Evolutionary conservation across 352 stramenopile species (phyloP).

Genomic region (Aphanomyces astaci): DNA sequence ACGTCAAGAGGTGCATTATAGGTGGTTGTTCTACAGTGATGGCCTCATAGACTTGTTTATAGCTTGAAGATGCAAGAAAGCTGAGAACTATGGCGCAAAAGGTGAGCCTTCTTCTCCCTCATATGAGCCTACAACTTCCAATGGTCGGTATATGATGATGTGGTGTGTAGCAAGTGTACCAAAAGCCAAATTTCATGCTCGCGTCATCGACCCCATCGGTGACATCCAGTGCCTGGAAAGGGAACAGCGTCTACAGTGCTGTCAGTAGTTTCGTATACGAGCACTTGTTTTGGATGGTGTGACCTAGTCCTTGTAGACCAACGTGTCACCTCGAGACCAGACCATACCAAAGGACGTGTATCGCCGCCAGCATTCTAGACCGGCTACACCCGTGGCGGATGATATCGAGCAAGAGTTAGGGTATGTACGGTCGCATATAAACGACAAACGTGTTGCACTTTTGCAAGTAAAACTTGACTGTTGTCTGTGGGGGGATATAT

Average conservation of each 20-base stretch:
- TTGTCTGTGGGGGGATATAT: too few species aligned
- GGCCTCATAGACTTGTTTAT: too few species aligned
- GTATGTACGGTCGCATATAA: too few species aligned
- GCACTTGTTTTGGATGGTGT: too few species aligned
- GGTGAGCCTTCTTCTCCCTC: too few species aligned
- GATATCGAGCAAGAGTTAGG: neutral
- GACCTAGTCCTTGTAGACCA: too few species aligned
- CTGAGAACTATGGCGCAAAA: neutral
- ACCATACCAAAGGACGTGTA: neutral
- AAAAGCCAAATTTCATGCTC: slow-evolving; percentile 19
- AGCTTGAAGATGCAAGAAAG: slow-evolving; percentile 21
- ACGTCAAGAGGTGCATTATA: neutral
- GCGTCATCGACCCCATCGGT: neutral
- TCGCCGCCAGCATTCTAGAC: neutral
- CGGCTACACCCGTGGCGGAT: neutral
- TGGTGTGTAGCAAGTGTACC: slow-evolving; percentile 4
- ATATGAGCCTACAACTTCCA: neutral
- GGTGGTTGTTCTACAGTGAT: neutral
- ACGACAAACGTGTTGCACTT: too few species aligned
- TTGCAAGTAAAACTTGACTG: too few species aligned
- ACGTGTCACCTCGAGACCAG: neutral
- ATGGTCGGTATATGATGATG: neutral
- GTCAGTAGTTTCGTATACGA: too few species aligned
- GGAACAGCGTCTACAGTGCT: too few species aligned
- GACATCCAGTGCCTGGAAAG: neutral